Percentiles rank a stretch among this genome's conserved stretches.
phyloP scores from a whole-genome alignment of 139 green algal species.

The Pleodorina starrii region DNA sequence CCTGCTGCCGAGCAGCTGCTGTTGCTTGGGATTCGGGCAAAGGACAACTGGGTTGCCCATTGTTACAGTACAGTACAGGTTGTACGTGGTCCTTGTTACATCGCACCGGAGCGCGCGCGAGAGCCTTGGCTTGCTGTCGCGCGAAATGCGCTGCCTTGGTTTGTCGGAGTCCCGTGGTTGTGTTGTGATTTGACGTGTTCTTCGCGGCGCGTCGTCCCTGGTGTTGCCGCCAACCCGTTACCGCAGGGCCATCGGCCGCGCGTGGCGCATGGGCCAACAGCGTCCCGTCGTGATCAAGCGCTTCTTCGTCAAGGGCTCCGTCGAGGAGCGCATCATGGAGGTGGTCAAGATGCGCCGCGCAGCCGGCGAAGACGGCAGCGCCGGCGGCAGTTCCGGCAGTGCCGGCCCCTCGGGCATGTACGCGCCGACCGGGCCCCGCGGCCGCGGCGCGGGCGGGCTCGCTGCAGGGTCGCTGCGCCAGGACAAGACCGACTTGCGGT shows the following conservation, averaged over 20 bases:
- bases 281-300: slow-evolving; percentile 75
- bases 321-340: slow-evolving; percentile 82
- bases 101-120: too few relatives aligned
- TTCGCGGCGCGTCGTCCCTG: too few relatives aligned
- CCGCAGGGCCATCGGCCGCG: slow-evolving; percentile 74
- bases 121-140: too few relatives aligned
- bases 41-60: too few relatives aligned
- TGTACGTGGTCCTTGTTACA: too few relatives aligned
- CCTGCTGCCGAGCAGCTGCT: too few relatives aligned
- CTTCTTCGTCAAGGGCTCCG: slow-evolving; percentile 73
- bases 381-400: not conserved
- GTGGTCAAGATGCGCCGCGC: slow-evolving; percentile 61
- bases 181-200: too few relatives aligned
- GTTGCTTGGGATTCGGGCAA: too few relatives aligned
- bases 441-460: not conserved
- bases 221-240: too few relatives aligned
- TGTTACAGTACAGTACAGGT: too few relatives aligned
- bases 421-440: not conserved
- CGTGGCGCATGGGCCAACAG: slow-evolving; percentile 87
- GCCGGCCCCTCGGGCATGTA: not conserved
- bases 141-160: too few relatives aligned
- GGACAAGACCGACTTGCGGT: slow-evolving; percentile 62
- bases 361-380: slow-evolving; percentile 25
- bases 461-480: not conserved
- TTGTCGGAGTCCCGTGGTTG: too few relatives aligned